These are phyloP conservation scores for Cyclotella atomus DNA, from an alignment of 108 stramenopile genomes.

Conservation along the genomic window DNA sequence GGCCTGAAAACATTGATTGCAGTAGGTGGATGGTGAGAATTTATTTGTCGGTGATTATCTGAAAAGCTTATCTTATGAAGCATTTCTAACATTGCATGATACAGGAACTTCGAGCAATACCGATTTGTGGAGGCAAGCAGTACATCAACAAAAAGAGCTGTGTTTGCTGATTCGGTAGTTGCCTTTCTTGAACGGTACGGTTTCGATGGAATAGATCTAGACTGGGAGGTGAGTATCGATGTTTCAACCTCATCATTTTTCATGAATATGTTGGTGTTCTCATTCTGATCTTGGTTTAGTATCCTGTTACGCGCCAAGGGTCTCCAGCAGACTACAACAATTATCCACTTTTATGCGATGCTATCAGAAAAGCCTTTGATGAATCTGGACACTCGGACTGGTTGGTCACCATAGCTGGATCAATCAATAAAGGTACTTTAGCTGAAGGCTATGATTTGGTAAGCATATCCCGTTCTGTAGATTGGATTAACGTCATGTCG, in stretches of 20 bases:
- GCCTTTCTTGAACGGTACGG: constrained; percentile 13
- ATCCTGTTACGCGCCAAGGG: constrained; percentile 31
- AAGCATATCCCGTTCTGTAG: constrained; percentile 17
- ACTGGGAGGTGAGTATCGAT: constrained; percentile 13
- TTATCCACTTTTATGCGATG: constrained; percentile 34
- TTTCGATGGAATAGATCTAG: constrained; percentile 49
- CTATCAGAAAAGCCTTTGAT: constrained; percentile 29
- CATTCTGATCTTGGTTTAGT: constrained; percentile 3
- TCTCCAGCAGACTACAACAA: constrained; percentile 35
- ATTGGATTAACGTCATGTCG: constrained; percentile 46
- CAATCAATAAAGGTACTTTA: constrained; percentile 18
- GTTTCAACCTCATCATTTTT: too few relatives aligned
- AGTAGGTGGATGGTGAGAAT: constrained; percentile 31
- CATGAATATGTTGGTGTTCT: too few relatives aligned
- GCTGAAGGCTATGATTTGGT: constrained; percentile 37
- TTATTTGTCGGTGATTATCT: too few relatives aligned
- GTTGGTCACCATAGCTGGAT: constrained; percentile 37
- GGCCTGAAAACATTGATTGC: constrained; percentile 33
- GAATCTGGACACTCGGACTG: constrained; percentile 25
- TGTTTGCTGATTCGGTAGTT: constrained; percentile 37
- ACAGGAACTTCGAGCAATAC: constrained; percentile 14
- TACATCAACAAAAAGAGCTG: constrained; percentile 15
- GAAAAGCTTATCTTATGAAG: too few relatives aligned
- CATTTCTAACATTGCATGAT: too few relatives aligned
- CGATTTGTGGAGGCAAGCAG: constrained; percentile 11